Percentiles rank a stretch among this genome's conserved stretches.
phyloP scores from a whole-genome alignment of 2,329 filamentous ascomycete genomes.

The Neofusicoccum cordaticola region DNA sequence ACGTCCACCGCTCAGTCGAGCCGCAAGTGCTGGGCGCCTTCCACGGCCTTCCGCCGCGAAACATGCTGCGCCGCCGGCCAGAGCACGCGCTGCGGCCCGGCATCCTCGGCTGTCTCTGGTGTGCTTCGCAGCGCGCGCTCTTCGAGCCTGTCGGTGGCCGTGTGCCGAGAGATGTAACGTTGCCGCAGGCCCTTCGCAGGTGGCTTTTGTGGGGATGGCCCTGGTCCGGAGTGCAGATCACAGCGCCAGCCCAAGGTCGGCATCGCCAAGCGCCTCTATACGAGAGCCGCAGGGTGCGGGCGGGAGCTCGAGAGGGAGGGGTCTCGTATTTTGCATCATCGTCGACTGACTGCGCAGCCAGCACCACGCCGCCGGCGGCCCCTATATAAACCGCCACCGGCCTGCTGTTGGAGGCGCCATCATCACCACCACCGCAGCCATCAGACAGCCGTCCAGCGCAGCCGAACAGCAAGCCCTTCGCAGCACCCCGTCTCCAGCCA shows the following conservation, averaged over 20 bases:
- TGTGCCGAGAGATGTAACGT: background rate
- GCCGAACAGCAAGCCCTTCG: background rate
- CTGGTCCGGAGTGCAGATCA: background rate
- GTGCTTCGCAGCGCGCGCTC: background rate
- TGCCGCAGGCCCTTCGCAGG: background rate
- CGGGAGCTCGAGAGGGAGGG: slow-evolving; percentile 1
- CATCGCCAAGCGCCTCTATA: background rate
- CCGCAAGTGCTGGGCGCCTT: background rate
- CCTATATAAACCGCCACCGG: background rate
- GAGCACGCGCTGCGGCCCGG: background rate
- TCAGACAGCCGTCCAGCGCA: background rate
- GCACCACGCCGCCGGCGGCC: background rate
- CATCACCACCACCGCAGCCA: background rate
- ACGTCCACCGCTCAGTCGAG: background rate
- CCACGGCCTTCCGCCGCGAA: background rate
- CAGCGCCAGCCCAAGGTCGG: background rate
- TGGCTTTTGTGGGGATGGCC: slow-evolving; percentile 11
- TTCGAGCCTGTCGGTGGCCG: background rate
- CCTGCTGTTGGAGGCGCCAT: background rate
- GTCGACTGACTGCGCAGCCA: background rate
- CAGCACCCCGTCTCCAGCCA: background rate
- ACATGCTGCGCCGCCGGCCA: background rate
- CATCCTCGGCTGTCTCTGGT: background rate
- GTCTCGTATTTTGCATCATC: slow-evolving; percentile 9
- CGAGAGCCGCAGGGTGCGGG: slow-evolving; percentile 12